Base-by-base conservation (phyloP, 768 basidiomycete species). In the Cantharellus anzutake region DNA sequence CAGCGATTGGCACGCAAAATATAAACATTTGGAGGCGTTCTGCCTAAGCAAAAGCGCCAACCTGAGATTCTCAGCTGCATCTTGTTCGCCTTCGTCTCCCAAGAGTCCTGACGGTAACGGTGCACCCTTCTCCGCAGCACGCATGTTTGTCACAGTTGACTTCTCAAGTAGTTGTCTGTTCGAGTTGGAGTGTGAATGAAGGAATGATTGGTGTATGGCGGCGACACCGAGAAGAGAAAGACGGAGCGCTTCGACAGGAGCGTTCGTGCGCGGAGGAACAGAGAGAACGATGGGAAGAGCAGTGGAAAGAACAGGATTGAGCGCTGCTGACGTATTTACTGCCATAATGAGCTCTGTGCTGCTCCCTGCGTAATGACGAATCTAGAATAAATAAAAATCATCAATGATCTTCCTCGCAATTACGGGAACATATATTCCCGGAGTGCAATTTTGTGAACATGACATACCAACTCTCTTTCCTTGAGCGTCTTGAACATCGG, bases 321-420 rank as follows among this genome's bases (percentile, higher is more conserved):
- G 69, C 67, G 71, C 65, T 20, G 63, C 62, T 11, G 34, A 41
- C 5, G 56, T 68, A 41, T 63, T 62, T 55, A 73, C 66, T 64
- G 70, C 71, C 75, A 78, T 73, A 68, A 74, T 73, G 60, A 74
- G 69, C 65, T 73, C 73, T 61, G 75, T 71, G 51, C 73, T 71
- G 67, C 71, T 73, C 69, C 74, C 71, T 66, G 71, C 75, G 69
- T 71, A 75, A 70, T 68, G 68, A 64, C 64, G 67, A 66, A 73
- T 71, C 69, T 70, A 48, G 1, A 11, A 11, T 11, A 73, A 65
- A 59, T 65, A 65, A 65, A 67, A 66, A 64, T 63, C 67, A 68
- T 67, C 65, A 69, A 66, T 63, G 65, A n/a, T n/a, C n/a, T n/a
- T n/a, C n/a, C n/a, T n/a, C n/a, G 65, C 68, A 67, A 75, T 72